These are phyloP conservation scores for Fonsecaea monophora DNA, from an alignment of 2,329 filamentous ascomycete genomes.

Conservation along the genomic window DNA sequence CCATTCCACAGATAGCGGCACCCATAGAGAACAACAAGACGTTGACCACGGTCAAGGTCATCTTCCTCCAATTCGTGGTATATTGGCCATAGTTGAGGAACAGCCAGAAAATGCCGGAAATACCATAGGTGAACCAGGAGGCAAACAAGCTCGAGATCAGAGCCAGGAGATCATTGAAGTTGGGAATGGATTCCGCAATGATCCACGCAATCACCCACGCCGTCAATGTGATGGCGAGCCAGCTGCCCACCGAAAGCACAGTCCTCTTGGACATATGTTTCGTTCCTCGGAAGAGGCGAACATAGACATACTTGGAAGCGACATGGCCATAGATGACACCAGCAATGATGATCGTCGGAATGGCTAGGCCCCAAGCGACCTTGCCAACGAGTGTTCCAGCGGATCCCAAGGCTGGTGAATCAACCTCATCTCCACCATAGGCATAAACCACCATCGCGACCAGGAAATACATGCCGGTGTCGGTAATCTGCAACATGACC, in stretches of 20 bases:
- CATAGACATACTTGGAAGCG: conserved; percentile 70
- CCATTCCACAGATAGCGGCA: conserved; percentile 46
- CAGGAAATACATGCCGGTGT: conserved; percentile 68
- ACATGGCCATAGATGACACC: conserved; percentile 74
- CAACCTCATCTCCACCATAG: conserved; percentile 67
- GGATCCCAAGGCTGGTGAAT: conserved; percentile 71
- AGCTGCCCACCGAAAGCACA: conserved; percentile 60
- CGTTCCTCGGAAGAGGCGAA: conserved; percentile 67
- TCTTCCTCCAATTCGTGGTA: conserved; percentile 44
- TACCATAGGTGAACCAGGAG: conserved; percentile 67
- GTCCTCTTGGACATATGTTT: conserved; percentile 62
- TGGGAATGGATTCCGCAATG: conserved; percentile 72
- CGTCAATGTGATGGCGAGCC: conserved; percentile 63
- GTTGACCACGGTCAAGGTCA: conserved; percentile 38
- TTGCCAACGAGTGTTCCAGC: conserved; percentile 64
- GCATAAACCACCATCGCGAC: conserved; percentile 73
- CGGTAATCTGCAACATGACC: conserved; percentile 64
- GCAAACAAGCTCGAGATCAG: conserved; percentile 69
- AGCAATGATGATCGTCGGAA: conserved; percentile 74
- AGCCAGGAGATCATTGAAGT: conserved; percentile 71
- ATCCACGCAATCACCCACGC: conserved; percentile 70
- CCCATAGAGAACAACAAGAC: conserved; percentile 28
- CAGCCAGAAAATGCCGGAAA: conserved; percentile 48
- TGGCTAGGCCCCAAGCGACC: conserved; percentile 70
- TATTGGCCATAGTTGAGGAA: conserved; percentile 46